These are phyloP conservation scores for Chaetomium cochliodes DNA, from an alignment of 495 filamentous ascomycete species.

Conservation along the genomic window DNA sequence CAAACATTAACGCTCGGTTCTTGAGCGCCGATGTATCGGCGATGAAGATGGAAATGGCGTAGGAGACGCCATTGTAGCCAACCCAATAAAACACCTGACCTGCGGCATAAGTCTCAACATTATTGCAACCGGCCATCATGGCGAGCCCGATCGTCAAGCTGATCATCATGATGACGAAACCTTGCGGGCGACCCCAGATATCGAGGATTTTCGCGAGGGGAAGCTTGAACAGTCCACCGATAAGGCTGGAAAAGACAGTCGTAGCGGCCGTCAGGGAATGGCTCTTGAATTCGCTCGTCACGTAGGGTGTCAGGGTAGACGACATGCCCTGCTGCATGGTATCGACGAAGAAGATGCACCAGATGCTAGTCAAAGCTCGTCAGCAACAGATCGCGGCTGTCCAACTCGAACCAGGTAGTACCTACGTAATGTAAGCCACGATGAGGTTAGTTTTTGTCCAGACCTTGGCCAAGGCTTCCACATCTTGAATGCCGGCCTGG, in stretches of 20 bases:
- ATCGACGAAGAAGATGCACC: conserved; percentile 52
- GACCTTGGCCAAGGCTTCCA: conserved; percentile 33
- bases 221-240: conserved; percentile 60
- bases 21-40: conserved; percentile 64
- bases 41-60: conserved; percentile 60
- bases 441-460: conserved; percentile 29
- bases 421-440: conserved; percentile 34
- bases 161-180: conserved; percentile 39
- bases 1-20: conserved; percentile 63
- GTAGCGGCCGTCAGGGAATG: conserved; percentile 51
- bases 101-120: conserved; percentile 50
- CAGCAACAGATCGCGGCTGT: too few relatives aligned
- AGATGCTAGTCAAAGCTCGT: conserved; percentile 41
- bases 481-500: conserved; percentile 30
- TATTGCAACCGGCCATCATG: conserved; percentile 54
- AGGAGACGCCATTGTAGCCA: conserved; percentile 56
- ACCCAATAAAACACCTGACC: conserved; percentile 56
- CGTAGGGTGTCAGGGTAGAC: conserved; percentile 44
- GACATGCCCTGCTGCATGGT: conserved; percentile 46
- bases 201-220: conserved; percentile 65
- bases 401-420: background rate
- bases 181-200: conserved; percentile 58
- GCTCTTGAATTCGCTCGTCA: conserved; percentile 46
- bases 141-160: conserved; percentile 45
- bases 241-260: conserved; percentile 51